Evolutionary conservation across 2,329 filamentous ascomycete genomes (phyloP).

Genomic region (Capronia epimyces): DNA sequence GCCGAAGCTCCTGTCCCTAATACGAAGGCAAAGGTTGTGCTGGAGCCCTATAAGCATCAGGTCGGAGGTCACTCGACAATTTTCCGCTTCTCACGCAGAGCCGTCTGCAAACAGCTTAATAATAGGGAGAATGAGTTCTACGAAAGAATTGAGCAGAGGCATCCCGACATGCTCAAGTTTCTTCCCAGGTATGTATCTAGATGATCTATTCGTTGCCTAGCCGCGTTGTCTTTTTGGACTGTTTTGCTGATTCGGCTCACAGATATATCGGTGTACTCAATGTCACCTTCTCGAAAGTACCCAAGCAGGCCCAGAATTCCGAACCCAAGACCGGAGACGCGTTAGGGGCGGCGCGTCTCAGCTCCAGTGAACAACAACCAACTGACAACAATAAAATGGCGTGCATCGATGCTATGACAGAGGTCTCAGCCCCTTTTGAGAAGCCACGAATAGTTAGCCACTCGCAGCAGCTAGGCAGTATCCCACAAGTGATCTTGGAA

Average conservation of each 20-base stretch:
- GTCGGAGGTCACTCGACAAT: conserved; percentile 95
- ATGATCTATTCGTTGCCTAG: no score
- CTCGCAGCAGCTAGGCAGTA: conserved; percentile 66
- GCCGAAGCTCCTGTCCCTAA: conserved; percentile 27
- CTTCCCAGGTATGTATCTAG: conserved; percentile 70
- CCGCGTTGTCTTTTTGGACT: not conserved
- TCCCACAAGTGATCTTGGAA: conserved; percentile 87
- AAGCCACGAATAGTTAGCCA: conserved; percentile 60
- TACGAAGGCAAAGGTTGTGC: conserved; percentile 83
- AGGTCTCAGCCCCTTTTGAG: conserved; percentile 25
- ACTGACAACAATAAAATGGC: not conserved
- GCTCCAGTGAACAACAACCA: not conserved
- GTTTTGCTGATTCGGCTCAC: not conserved
- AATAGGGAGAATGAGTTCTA: conserved; percentile 99
- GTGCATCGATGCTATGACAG: not conserved
- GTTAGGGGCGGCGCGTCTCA: not conserved
- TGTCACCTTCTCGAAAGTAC: conserved; percentile 84
- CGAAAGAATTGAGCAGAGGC: conserved; percentile 85
- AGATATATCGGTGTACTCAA: conserved; percentile 98
- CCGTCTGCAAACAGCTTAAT: conserved; percentile 96
- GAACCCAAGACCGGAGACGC: conserved; percentile 3
- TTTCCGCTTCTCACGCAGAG: conserved; percentile 89
- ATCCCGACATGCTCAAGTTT: conserved; percentile 84
- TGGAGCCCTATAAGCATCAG: conserved; percentile 96
- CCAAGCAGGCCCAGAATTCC: conserved; percentile 49